phyloP scores from a whole-genome alignment of 768 basidiomycete genomes.

The Thelephora ganbajun region DNA sequence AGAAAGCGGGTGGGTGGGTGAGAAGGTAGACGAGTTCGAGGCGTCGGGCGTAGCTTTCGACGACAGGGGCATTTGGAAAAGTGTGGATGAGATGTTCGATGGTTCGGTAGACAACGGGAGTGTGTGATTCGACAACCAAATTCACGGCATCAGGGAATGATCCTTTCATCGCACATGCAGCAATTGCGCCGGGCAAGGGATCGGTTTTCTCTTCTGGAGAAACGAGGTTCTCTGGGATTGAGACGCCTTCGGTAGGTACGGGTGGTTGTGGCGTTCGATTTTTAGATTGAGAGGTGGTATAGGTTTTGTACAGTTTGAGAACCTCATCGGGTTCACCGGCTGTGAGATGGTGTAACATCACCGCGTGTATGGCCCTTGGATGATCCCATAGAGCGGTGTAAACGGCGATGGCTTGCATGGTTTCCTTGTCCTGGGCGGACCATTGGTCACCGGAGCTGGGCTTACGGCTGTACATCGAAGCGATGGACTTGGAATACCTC shows the following conservation, averaged over 20 bases:
- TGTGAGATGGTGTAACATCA: conserved; percentile 33
- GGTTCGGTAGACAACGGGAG: conserved; percentile 21
- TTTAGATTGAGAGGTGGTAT: conserved; percentile 11
- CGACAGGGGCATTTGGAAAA: conserved; percentile 25
- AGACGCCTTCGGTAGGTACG: not conserved
- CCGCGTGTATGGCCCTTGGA: conserved; percentile 32
- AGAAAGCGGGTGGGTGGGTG: conserved; percentile 32
- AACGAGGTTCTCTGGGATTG: not conserved
- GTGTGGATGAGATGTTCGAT: conserved; percentile 26
- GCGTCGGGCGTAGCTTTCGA: conserved; percentile 30
- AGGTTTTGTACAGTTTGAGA: conserved; percentile 6
- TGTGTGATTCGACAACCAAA: conserved; percentile 23
- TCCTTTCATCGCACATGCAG: conserved; percentile 45
- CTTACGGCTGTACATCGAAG: conserved; percentile 13
- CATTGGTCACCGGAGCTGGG: conserved; percentile 8
- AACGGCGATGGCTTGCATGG: conserved; percentile 35
- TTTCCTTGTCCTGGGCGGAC: conserved; percentile 11
- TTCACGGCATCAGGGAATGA: conserved; percentile 44
- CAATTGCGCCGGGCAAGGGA: conserved; percentile 37
- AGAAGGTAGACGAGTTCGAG: conserved; percentile 40
- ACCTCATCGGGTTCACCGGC: conserved; percentile 16
- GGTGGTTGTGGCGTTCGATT: conserved; percentile 5
- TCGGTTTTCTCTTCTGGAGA: conserved; percentile 3
- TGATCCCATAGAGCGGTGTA: conserved; percentile 29
- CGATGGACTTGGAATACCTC: conserved; percentile 24